Percentiles rank a stretch among this genome's conserved stretches.
These are phyloP conservation scores for Corymbia maculata DNA, from an alignment of 345 rosid genomes.

Conservation along the genomic window DNA sequence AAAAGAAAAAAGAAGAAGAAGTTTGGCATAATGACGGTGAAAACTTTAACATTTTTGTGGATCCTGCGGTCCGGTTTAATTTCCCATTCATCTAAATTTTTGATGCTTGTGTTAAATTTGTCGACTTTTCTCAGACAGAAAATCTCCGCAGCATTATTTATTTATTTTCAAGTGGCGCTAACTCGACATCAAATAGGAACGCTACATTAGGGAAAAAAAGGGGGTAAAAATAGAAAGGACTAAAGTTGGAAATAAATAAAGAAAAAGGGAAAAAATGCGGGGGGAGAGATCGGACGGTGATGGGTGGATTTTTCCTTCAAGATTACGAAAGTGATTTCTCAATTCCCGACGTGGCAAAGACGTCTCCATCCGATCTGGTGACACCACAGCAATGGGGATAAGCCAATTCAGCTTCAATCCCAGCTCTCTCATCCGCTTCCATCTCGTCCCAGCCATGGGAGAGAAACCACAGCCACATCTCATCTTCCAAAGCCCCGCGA, in stretches of 20 bases:
- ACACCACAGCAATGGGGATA: background rate
- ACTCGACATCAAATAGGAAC: background rate
- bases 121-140: background rate
- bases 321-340: too few species aligned
- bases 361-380: background rate
- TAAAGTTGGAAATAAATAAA: too few species aligned
- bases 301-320: too few species aligned
- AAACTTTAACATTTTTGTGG: too few species aligned
- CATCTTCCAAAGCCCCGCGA: background rate
- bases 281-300: too few species aligned
- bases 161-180: background rate
- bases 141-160: background rate
- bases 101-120: background rate
- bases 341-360: background rate
- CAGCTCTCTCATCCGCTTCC: too few species aligned
- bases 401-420: background rate
- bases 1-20: too few species aligned
- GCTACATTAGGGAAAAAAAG: background rate
- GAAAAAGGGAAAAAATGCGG: too few species aligned
- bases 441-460: too few species aligned
- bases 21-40: too few species aligned
- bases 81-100: too few species aligned
- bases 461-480: background rate
- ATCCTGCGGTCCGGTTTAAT: too few species aligned
- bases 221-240: fast-evolving